Conservation (phyloP, 2,329 filamentous ascomycete species). For the Nigrograna mackinnonii region DNA sequence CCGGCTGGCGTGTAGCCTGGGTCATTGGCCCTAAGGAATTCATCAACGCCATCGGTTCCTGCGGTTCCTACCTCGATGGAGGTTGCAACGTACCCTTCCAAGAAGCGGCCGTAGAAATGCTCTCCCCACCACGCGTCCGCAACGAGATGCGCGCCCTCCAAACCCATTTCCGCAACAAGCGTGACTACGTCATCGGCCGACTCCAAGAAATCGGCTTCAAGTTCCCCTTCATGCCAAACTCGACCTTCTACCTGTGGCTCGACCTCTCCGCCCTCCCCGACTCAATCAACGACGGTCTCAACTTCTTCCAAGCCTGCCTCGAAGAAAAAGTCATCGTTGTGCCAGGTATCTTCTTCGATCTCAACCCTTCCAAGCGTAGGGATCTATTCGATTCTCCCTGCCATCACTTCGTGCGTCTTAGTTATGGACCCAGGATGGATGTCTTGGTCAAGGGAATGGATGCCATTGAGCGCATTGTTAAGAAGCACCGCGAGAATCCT, state of each 20-base stretch:
- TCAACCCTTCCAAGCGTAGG: conserved; percentile 86
- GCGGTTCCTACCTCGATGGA: conserved; percentile 91
- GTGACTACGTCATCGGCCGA: conserved; percentile 83
- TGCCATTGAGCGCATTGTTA: conserved; percentile 43
- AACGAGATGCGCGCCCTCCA: conserved; percentile 90
- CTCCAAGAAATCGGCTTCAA: conserved; percentile 85
- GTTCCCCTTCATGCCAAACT: conserved; percentile 78
- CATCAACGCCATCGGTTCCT: conserved; percentile 88
- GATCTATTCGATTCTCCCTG: conserved; percentile 95
- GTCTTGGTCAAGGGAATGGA: conserved; percentile 44
- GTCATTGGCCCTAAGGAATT: conserved; percentile 96
- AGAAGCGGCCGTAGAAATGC: conserved; percentile 88
- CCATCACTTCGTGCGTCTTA: conserved; percentile 59
- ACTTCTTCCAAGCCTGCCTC: conserved; percentile 94
- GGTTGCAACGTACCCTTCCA: conserved; percentile 96
- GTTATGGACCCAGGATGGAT: conserved; percentile 46
- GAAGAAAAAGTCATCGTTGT: conserved; percentile 96
- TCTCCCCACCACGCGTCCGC: conserved; percentile 81
- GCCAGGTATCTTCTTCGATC: conserved; percentile 95
- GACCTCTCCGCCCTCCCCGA: conserved; percentile 68
- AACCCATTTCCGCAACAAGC: conserved; percentile 87
- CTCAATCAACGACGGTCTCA: conserved; percentile 88
- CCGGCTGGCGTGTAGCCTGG: conserved; percentile 97
- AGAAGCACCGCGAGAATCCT: conserved; percentile 27
- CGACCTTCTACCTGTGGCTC: conserved; percentile 91